These are phyloP conservation scores for Hapsidospora chrysogenum DNA, from an alignment of 495 filamentous ascomycete genomes.

Conservation along the genomic window DNA sequence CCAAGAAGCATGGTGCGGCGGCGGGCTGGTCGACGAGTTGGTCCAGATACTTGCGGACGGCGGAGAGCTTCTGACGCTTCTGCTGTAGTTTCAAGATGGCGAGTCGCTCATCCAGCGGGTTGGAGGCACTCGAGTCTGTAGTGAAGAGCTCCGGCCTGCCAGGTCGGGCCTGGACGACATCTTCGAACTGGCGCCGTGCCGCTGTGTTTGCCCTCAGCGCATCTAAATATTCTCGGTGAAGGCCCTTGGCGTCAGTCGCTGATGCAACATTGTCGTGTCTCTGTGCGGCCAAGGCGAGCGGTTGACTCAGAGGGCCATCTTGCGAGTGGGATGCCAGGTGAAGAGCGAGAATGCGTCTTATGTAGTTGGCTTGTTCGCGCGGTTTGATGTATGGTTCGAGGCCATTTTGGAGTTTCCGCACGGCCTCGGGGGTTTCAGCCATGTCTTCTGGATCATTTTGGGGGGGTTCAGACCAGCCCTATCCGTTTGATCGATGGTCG, in stretches of 20 bases:
- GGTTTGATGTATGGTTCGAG: conserved; percentile 21
- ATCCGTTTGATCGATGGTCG: no score
- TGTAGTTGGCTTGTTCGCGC: conserved; percentile 23
- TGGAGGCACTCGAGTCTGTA: not conserved
- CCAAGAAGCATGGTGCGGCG: conserved; percentile 29
- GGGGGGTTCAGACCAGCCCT: not conserved
- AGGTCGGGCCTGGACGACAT: not conserved
- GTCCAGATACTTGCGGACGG: conserved; percentile 21
- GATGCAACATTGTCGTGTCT: conserved; percentile 6
- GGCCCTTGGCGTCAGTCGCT: conserved; percentile 11
- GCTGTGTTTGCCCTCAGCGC: conserved; percentile 35
- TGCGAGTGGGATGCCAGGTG: conserved; percentile 18
- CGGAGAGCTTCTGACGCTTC: conserved; percentile 35
- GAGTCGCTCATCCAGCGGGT: conserved; percentile 31
- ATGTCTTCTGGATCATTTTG: not conserved
- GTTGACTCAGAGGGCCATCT: conserved; percentile 12
- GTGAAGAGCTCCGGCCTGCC: not conserved
- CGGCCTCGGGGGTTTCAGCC: not conserved
- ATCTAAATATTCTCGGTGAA: conserved; percentile 34
- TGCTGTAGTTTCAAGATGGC: conserved; percentile 29
- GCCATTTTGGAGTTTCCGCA: conserved; percentile 10
- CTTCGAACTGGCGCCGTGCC: conserved; percentile 2
- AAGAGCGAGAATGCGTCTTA: conserved; percentile 21
- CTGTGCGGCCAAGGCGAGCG: conserved; percentile 20
- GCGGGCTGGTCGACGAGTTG: conserved; percentile 38